Evolutionary conservation across 805 yeast species (phyloP), one percentile per base, ranked within the genome.

Genomic region (Sungouiella thailandica): DNA sequence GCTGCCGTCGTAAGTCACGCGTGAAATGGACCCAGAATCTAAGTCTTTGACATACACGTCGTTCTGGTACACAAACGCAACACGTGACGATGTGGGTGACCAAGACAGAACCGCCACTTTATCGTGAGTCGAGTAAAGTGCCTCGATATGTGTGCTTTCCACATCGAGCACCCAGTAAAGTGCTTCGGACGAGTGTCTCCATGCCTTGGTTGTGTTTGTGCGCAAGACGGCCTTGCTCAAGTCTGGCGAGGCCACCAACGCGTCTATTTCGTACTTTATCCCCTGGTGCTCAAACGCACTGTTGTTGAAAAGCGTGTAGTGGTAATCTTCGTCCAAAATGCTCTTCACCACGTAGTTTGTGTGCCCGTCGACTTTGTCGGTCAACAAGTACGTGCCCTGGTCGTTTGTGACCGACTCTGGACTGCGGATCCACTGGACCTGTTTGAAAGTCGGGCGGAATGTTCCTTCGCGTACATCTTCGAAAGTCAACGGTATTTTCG

Each of bases 1-100:
- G 22, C 79, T 78, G 11, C 95, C 95, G 49, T 83, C 93, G 25
- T 40, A 39, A 0, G 96, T 83, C 10, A 84, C 59, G 42, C 77
- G 80, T 4, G 49, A 60, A 0, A 62, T 47, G 1, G 61, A 43
- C 13, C 53, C 40, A 25, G 50, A 33, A 13, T 23, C 43, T 37
- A 41, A 38, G 23, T 74, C 67, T 35, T 70, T 72, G 7, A 83
- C 47, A 51, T 66, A 87, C n/a, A 88, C 70, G 50, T 87, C 78
- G 57, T 83, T 81, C 9, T 81, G 73, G 37, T 65, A 58, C 2
- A 87, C 85, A 48, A 72, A 85, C 0, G 90, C 81, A 32, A 87
- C 57, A 27, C 70, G 60, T 6, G 60, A 52, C 0, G 94, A 86
- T 15, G 74, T 68, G 22, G 96, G 94, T 4, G 93, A 73, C 83